Conservation (phyloP, 345 rosid genomes). For the Acer saccharum region DNA sequence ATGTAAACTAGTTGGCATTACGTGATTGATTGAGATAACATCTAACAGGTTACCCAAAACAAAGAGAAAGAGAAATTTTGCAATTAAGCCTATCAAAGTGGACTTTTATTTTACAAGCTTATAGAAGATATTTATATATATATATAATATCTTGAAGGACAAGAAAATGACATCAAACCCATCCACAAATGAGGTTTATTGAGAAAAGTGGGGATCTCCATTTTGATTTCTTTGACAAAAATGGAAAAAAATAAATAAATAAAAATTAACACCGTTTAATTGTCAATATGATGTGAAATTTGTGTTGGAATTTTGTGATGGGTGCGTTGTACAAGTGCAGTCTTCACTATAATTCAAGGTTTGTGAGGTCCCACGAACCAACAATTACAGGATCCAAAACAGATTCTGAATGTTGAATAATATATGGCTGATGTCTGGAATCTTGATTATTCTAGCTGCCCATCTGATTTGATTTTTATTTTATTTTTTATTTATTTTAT, state of each 20-base stretch:
- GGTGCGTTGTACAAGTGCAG: slow-evolving; percentile 1
- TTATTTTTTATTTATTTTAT: too few relatives aligned
- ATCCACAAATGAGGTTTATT: slow-evolving; percentile 30
- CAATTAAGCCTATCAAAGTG: neutral
- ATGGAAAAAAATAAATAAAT: too few relatives aligned
- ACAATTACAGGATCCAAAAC: neutral
- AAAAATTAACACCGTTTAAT: neutral
- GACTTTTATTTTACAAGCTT: neutral
- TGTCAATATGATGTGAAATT: slow-evolving; percentile 30
- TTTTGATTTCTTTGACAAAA: neutral
- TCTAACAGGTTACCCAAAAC: neutral
- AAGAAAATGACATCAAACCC: slow-evolving; percentile 21
- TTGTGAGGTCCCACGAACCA: neutral
- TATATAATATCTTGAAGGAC: neutral
- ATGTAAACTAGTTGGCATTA: neutral
- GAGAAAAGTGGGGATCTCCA: too few relatives aligned
- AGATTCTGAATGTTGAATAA: neutral
- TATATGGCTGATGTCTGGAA: neutral
- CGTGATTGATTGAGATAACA: neutral
- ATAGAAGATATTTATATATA: slow-evolving; percentile 30
- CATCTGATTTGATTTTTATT: neutral
- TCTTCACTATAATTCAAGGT: neutral
- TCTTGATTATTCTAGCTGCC: neutral
- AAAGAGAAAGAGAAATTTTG: neutral
- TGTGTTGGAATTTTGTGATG: slow-evolving; percentile 17